A percentile compares a stretch with the other conserved stretches of the same genome.
Conservation (phyloP, 75 land plant species). For the Picea glauca region DNA sequence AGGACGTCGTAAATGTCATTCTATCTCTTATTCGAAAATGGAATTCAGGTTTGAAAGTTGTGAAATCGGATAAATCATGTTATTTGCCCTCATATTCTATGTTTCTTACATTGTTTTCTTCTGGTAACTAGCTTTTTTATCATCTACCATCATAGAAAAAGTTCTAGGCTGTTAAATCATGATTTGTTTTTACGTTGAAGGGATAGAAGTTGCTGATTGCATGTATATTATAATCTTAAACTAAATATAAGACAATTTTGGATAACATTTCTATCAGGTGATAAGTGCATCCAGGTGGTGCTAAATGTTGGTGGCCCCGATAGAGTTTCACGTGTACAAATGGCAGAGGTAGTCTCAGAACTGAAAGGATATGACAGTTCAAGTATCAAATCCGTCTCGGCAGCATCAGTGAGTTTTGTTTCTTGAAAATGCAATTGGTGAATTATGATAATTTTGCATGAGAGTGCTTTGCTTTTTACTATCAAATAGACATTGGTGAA, state of each 20-base stretch:
- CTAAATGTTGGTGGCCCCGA: constrained; percentile 90
- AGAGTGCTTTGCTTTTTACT: too few relatives aligned
- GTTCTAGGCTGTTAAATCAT: background rate
- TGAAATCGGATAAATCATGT: background rate
- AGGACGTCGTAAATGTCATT: constrained; percentile 69
- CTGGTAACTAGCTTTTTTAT: background rate
- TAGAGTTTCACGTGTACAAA: constrained; percentile 77
- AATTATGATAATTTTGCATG: background rate
- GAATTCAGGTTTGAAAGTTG: constrained; percentile 31
- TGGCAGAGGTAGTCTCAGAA: constrained; percentile 78
- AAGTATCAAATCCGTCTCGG: constrained; percentile 60
- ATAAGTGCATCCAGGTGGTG: constrained; percentile 43
- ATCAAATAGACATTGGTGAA: too few relatives aligned
- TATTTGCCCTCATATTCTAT: background rate
- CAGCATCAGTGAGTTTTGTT: constrained; percentile 46
- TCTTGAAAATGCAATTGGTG: background rate
- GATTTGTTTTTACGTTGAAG: background rate
- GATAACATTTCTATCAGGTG: constrained; percentile 25
- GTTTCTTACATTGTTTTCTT: background rate
- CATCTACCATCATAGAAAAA: background rate
- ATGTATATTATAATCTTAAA: too few relatives aligned
- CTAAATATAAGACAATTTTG: too few relatives aligned
- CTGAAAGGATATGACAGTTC: constrained; percentile 56
- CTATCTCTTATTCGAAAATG: constrained; percentile 39
- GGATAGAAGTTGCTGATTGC: too few relatives aligned